Evolutionary conservation across 2,329 filamentous ascomycete species (phyloP).

Genomic region (Neopestalotiopsis sp.): DNA sequence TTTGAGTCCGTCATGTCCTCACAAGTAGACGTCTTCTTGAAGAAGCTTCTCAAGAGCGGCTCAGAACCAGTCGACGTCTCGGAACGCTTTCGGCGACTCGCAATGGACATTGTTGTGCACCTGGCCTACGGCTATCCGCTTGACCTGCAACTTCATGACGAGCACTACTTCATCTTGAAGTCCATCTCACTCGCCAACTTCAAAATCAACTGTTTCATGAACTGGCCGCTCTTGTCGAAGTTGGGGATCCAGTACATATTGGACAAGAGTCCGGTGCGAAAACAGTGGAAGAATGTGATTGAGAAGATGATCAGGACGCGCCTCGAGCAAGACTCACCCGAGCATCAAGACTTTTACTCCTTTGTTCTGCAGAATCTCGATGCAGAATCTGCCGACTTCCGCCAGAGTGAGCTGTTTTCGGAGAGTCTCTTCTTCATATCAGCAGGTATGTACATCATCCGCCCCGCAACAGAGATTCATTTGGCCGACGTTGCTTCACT

Average conservation of each 20-base stretch:
- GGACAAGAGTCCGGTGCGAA: neutral
- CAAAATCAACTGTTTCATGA: neutral
- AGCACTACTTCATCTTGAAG: neutral
- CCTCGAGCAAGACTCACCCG: constrained; percentile 10
- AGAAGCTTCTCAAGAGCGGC: constrained; percentile 17
- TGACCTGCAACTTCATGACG: constrained; percentile 25
- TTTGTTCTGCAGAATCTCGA: constrained; percentile 15
- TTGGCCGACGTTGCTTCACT: neutral
- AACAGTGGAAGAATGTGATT: neutral
- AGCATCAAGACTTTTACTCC: constrained; percentile 19
- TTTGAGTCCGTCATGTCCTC: constrained; percentile 15
- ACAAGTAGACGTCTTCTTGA: constrained; percentile 17
- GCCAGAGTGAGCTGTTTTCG: neutral
- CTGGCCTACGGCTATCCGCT: constrained; percentile 28
- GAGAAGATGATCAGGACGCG: constrained; percentile 6
- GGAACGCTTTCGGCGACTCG: constrained; percentile 21
- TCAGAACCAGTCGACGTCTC: constrained; percentile 25
- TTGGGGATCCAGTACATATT: neutral
- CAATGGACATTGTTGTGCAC: constrained; percentile 26
- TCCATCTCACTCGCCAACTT: neutral
- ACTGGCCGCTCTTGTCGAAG: neutral
- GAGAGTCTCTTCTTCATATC: constrained; percentile 8
- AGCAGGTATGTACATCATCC: neutral
- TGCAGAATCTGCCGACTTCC: neutral
- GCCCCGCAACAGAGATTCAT: neutral